A percentile compares a stretch with the other conserved stretches of the same genome.
Evolutionary conservation across 2,329 filamentous ascomycete genomes (phyloP).

Genomic region (Herpotrichia juniperi): DNA sequence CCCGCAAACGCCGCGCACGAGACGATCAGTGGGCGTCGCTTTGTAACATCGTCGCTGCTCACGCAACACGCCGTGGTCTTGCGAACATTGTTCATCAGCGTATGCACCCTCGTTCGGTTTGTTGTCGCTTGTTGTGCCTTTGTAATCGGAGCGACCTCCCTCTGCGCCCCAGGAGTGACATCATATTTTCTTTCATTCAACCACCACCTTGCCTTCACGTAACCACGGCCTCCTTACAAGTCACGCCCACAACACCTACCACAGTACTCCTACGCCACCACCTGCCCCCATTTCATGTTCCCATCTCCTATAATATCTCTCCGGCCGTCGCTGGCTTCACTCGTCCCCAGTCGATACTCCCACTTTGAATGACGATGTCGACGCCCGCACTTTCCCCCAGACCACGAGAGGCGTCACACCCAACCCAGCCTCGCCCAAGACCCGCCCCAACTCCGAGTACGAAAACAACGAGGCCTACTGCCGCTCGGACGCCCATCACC

Average conservation of each 20-base stretch:
- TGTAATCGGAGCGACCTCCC: background rate
- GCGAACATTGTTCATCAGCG: slow-evolving; percentile 2
- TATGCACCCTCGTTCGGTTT: background rate
- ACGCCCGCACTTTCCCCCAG: slow-evolving; percentile 41
- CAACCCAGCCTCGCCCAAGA: slow-evolving; percentile 24
- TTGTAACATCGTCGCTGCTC: background rate
- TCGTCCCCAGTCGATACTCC: background rate
- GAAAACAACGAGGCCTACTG: slow-evolving; percentile 32
- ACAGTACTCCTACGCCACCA: background rate
- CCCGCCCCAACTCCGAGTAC: slow-evolving; percentile 38
- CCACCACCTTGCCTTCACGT: background rate
- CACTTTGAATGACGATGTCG: slow-evolving; percentile 29
- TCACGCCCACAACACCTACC: background rate
- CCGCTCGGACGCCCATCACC: slow-evolving; percentile 29
- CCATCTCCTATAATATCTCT: slow-evolving; percentile 1
- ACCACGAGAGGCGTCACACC: slow-evolving; percentile 34
- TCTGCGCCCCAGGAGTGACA: background rate
- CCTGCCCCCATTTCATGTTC: slow-evolving; percentile 4
- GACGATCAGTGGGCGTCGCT: background rate
- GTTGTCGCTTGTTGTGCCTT: background rate
- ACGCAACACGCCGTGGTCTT: background rate
- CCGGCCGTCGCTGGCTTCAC: slow-evolving; percentile 2
- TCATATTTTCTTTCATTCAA: background rate
- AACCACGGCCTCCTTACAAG: background rate
- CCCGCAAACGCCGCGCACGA: background rate